These are phyloP conservation scores for Herpetospermum pedunculosum DNA, from an alignment of 306 rosid species.

Conservation along the genomic window DNA sequence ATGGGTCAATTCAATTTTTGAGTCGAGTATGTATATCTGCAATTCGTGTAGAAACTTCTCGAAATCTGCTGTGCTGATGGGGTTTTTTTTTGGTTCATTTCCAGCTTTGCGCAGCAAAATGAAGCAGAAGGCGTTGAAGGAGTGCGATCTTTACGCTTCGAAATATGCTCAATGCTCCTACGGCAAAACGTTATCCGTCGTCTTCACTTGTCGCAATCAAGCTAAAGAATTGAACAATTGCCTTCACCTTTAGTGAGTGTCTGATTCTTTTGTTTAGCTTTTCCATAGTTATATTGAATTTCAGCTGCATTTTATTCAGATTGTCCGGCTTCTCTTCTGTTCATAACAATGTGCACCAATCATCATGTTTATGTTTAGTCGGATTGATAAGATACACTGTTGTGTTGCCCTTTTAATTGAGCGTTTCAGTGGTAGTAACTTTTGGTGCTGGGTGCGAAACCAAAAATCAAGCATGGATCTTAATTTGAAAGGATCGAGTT, in stretches of 20 bases:
- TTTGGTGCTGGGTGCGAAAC: neutral
- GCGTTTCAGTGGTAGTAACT: neutral
- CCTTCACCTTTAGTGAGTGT: conserved; percentile 71
- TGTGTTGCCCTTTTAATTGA: neutral
- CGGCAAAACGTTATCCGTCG: conserved; percentile 77
- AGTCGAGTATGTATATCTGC: neutral
- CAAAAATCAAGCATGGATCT: neutral
- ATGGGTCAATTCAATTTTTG: neutral
- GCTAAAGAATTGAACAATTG: conserved; percentile 74
- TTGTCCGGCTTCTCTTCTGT: neutral
- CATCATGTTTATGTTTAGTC: neutral
- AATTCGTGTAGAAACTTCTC: neutral
- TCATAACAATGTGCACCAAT: neutral
- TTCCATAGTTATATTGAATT: neutral
- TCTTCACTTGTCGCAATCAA: conserved; percentile 67
- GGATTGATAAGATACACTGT: neutral
- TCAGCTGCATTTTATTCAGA: neutral
- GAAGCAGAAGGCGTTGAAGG: conserved; percentile 84
- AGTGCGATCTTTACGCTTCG: conserved; percentile 54
- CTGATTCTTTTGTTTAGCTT: neutral
- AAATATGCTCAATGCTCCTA: conserved; percentile 78
- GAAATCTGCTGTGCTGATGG: neutral
- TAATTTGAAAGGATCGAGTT: neutral
- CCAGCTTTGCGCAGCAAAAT: conserved; percentile 87
- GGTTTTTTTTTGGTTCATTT: neutral